Percentiles rank a stretch among this genome's conserved stretches.
Evolutionary conservation across 2,329 filamentous ascomycete genomes (phyloP).

Genomic region (Penicillium polonicum): DNA sequence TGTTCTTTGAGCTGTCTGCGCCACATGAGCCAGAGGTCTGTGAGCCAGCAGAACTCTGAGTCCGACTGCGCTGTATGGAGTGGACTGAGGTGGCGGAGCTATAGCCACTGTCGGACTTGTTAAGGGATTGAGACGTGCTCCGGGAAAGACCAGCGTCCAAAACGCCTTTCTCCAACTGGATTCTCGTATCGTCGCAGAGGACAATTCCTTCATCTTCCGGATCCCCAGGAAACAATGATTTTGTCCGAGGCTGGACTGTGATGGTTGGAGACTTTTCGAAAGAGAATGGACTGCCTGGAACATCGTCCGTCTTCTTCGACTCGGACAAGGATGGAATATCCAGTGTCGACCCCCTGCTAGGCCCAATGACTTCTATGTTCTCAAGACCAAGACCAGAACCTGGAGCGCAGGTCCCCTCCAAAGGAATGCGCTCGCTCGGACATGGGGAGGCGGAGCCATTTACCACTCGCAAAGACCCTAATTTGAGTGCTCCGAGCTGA

Average conservation of each 20-base stretch:
- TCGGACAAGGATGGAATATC: constrained; percentile 21
- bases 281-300: constrained; percentile 35
- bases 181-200: constrained; percentile 18
- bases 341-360: constrained; percentile 13
- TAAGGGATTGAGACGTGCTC: constrained; percentile 25
- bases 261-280: constrained; percentile 35
- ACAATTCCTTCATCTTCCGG: constrained; percentile 24
- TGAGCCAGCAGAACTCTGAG: constrained; percentile 29
- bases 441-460: constrained; percentile 41
- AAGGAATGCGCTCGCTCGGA: constrained; percentile 34
- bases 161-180: constrained; percentile 15
- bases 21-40: constrained; percentile 25
- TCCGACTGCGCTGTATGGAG: constrained; percentile 27
- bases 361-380: constrained; percentile 9
- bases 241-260: constrained; percentile 6
- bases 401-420: constrained; percentile 16
- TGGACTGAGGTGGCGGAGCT: constrained; percentile 37
- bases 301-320: constrained; percentile 23
- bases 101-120: constrained; percentile 41
- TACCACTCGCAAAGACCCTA: constrained; percentile 42
- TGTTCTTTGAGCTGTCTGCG: constrained; percentile 14
- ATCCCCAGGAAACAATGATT: constrained; percentile 18
- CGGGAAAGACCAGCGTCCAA: constrained; percentile 13
- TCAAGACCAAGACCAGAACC: constrained; percentile 18
- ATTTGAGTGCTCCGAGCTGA: constrained; percentile 42